Conservation (phyloP, 805 yeast species). For the Saturnispora kantuleensis region DNA sequence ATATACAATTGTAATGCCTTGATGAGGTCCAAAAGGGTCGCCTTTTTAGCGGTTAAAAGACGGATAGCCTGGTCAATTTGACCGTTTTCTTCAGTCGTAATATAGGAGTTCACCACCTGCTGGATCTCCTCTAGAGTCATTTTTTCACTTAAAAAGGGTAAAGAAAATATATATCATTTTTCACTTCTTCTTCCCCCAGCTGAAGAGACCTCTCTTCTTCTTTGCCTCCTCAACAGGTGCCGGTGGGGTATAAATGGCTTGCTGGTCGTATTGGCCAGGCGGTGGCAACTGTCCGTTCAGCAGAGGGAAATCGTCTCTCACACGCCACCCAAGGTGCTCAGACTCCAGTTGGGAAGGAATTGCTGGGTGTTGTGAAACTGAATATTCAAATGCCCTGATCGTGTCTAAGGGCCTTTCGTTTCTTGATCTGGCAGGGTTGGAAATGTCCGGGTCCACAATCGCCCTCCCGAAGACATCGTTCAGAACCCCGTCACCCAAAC, state of each 20-base stretch:
- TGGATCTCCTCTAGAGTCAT: constrained; percentile 1
- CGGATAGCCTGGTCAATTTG: not conserved
- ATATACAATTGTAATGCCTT: constrained; percentile 27
- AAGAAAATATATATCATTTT: not conserved
- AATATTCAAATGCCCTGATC: constrained; percentile 84
- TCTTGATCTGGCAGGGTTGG: constrained; percentile 88
- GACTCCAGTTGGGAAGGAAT: constrained; percentile 79
- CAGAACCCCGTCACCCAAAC: constrained; percentile 34
- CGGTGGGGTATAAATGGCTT: constrained; percentile 40
- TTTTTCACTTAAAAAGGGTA: not conserved
- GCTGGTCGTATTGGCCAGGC: constrained; percentile 22
- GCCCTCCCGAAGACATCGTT: constrained; percentile 82
- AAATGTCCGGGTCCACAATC: constrained; percentile 70
- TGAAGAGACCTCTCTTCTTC: constrained; percentile 78
- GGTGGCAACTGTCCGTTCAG: constrained; percentile 30
- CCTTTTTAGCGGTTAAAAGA: constrained; percentile 6
- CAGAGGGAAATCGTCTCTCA: constrained; percentile 66
- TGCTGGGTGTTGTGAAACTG: constrained; percentile 80
- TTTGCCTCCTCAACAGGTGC: constrained; percentile 34
- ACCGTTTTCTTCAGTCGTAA: not conserved
- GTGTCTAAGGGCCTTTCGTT: constrained; percentile 97
- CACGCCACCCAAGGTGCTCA: constrained; percentile 72
- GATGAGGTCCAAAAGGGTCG: constrained; percentile 9
- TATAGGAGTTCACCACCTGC: not conserved
- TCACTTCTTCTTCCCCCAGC: constrained; percentile 37